Percentiles rank a stretch among this genome's conserved stretches.
These are phyloP conservation scores for Prinsepia uniflora DNA, from an alignment of 306 rosid species.

Conservation along the genomic window DNA sequence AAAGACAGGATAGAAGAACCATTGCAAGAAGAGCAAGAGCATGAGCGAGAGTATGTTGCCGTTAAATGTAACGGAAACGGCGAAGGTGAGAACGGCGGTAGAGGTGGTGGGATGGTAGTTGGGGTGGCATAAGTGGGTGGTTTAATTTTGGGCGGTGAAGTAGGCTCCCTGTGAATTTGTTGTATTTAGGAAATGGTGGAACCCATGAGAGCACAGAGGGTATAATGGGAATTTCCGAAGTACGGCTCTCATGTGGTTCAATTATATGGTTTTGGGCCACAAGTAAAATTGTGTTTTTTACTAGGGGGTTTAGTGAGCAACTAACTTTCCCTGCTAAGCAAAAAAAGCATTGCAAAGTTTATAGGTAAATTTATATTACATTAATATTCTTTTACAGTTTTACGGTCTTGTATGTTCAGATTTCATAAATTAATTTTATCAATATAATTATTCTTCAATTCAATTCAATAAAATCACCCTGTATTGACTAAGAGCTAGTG, in stretches of 20 bases:
- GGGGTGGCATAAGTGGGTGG: slow-evolving; percentile 14
- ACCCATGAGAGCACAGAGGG: neutral
- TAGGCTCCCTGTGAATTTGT: slow-evolving; percentile 5
- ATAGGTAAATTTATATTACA: neutral
- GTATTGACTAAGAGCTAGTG: too few species aligned
- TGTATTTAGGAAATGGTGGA: slow-evolving; percentile 12
- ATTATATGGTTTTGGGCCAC: slow-evolving; percentile 3
- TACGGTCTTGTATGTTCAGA: slow-evolving; percentile 14
- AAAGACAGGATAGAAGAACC: slow-evolving; percentile 17
- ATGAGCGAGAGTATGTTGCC: slow-evolving; percentile 9
- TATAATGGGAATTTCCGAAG: neutral
- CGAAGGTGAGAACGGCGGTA: neutral
- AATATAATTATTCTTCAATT: too few species aligned
- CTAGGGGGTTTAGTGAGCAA: neutral
- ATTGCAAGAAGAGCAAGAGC: slow-evolving; percentile 18
- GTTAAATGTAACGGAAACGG: slow-evolving; percentile 18
- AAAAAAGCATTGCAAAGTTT: slow-evolving; percentile 12
- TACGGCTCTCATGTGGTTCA: slow-evolving; percentile 14
- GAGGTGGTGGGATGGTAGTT: slow-evolving; percentile 6
- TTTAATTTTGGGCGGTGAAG: neutral
- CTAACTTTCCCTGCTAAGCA: slow-evolving; percentile 4
- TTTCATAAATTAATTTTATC: neutral
- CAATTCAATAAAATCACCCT: too few species aligned
- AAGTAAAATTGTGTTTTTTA: neutral
- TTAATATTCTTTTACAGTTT: slow-evolving; percentile 6